These are phyloP conservation scores for Phaeophleospora eucalypticola DNA, from an alignment of 2,329 filamentous ascomycete species.

Conservation along the genomic window DNA sequence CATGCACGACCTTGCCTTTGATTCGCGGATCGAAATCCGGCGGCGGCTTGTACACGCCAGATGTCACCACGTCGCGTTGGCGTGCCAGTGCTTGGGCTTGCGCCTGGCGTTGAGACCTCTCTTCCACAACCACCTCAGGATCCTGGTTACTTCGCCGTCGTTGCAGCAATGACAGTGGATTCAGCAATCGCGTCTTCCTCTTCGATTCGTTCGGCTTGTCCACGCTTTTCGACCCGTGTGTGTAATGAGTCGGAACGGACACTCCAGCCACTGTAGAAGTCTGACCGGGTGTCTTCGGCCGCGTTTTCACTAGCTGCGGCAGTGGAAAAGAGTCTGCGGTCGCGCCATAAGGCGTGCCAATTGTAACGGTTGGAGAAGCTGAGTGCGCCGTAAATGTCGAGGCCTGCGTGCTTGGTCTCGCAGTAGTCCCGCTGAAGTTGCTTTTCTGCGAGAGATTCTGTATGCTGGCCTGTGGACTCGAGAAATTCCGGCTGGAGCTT, in stretches of 20 bases:
- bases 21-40: conserved; percentile 62
- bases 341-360: conserved; percentile 30
- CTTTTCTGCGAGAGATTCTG: conserved; percentile 16
- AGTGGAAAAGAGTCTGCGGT: conserved; percentile 30
- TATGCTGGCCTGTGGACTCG: conserved; percentile 15
- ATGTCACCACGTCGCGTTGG: conserved; percentile 49
- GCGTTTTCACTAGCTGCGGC: conserved; percentile 31
- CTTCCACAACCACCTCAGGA: conserved; percentile 16
- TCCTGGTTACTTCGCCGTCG: conserved; percentile 50
- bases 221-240: conserved; percentile 17
- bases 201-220: conserved; percentile 32
- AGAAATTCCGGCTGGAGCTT: conserved; percentile 7
- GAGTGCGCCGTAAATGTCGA: conserved; percentile 15
- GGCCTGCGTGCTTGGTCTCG: conserved; percentile 22
- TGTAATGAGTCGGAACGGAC: conserved; percentile 33
- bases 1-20: conserved; percentile 59
- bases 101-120: conserved; percentile 18
- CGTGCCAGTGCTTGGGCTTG: conserved; percentile 43
- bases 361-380: conserved; percentile 18
- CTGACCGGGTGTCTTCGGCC: conserved; percentile 29
- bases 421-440: conserved; percentile 26
- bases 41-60: conserved; percentile 47
- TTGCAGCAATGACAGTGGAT: conserved; percentile 58
- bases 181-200: conserved; percentile 44
- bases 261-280: conserved; percentile 33